Percentiles rank a stretch among this genome's conserved stretches.
Conservation (phyloP, 768 basidiomycete species). For the Macrolepiota dolichaula region DNA sequence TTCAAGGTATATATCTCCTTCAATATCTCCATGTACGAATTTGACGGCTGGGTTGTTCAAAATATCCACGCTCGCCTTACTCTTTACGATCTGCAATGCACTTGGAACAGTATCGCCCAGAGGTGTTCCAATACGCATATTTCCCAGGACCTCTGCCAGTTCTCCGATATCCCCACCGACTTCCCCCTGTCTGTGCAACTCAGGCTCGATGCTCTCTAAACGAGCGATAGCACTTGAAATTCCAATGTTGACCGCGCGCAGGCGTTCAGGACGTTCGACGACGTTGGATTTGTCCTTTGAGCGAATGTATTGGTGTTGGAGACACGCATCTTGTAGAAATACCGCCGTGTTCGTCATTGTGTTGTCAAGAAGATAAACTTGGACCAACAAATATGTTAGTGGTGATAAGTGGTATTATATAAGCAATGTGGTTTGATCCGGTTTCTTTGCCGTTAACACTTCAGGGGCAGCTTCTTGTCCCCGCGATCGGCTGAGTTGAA, state of each 20-base stretch:
- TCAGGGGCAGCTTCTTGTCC: background rate
- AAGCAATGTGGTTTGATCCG: background rate
- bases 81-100: conserved; percentile 47
- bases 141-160: conserved; percentile 23
- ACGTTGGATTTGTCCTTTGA: conserved; percentile 70
- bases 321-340: conserved; percentile 70
- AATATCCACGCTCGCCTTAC: conserved; percentile 51
- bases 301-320: conserved; percentile 75
- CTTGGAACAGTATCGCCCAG: conserved; percentile 5
- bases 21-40: conserved; percentile 70
- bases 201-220: conserved; percentile 39
- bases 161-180: conserved; percentile 11
- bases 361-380: background rate
- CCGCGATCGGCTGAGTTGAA: background rate
- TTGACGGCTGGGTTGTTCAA: conserved; percentile 63
- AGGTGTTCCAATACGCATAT: conserved; percentile 20
- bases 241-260: conserved; percentile 81
- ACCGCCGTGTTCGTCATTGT: conserved; percentile 22
- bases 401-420: background rate
- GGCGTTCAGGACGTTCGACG: conserved; percentile 88
- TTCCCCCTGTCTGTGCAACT: background rate
- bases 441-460: background rate
- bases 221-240: conserved; percentile 77
- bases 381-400: background rate
- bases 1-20: conserved; percentile 63